Conservation (phyloP, 495 filamentous ascomycete species). For the Xylaria sp. region DNA sequence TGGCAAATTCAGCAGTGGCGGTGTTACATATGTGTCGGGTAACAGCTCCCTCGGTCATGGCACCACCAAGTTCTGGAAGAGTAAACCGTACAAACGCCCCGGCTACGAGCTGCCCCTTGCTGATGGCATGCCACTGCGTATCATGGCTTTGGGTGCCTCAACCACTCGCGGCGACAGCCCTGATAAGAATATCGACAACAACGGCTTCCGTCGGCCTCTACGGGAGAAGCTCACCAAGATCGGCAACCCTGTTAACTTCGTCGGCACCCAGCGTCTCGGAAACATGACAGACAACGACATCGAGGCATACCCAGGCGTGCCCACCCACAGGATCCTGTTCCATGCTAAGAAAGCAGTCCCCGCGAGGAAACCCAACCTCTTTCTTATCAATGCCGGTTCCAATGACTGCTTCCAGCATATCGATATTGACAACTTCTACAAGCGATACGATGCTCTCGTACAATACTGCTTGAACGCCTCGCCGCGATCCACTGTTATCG, state of each 20-base stretch:
- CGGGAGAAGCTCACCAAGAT: constrained; percentile 37
- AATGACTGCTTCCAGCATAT: constrained; percentile 48
- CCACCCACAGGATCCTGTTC: constrained; percentile 40
- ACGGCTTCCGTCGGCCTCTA: constrained; percentile 43
- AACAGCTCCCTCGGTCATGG: constrained; percentile 31
- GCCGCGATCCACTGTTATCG: constrained; percentile 42
- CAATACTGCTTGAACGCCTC: constrained; percentile 41
- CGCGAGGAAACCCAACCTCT: constrained; percentile 40
- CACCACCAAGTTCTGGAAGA: constrained; percentile 36
- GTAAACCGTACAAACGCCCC: constrained; percentile 39
- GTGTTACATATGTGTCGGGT: constrained; percentile 24
- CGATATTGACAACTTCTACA: constrained; percentile 43
- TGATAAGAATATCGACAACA: constrained; percentile 41
- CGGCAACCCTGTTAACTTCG: constrained; percentile 43
- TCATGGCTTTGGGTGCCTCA: constrained; percentile 46
- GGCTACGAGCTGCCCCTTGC: constrained; percentile 43
- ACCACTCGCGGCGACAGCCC: constrained; percentile 45
- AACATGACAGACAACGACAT: constrained; percentile 48
- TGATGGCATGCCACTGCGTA: constrained; percentile 41
- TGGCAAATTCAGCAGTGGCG: constrained; percentile 15
- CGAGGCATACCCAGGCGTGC: constrained; percentile 46
- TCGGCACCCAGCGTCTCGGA: constrained; percentile 44
- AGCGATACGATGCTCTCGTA: constrained; percentile 43
- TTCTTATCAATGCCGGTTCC: constrained; percentile 48
- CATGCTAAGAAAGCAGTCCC: constrained; percentile 42